A percentile compares a stretch with the other conserved stretches of the same genome.
phyloP scores from a whole-genome alignment of 73 alveolate genomes.

The Uronychia binucleata region DNA sequence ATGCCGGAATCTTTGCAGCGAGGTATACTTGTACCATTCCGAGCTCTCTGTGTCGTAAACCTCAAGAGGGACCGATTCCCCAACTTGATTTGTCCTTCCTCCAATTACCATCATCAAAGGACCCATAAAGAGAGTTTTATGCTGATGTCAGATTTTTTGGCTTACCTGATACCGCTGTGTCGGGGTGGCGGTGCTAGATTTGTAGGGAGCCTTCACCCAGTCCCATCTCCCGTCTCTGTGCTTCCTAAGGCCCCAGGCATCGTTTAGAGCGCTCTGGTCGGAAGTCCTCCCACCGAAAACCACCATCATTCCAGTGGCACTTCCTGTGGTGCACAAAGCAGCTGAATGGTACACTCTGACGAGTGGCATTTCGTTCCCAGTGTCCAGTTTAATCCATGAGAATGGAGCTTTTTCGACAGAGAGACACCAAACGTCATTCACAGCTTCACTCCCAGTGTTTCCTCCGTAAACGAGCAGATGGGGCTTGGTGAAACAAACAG shows the following conservation, averaged over 20 bases:
- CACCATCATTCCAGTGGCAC: slow-evolving; percentile 95
- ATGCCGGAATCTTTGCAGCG: slow-evolving; percentile 91
- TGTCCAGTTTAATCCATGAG: slow-evolving; percentile 91
- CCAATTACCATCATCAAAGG: slow-evolving; percentile 91
- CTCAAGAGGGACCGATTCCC: slow-evolving; percentile 88
- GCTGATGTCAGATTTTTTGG: slow-evolving; percentile 39
- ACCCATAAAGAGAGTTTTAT: slow-evolving; percentile 84
- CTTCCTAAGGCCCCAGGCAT: slow-evolving; percentile 96
- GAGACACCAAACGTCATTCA: slow-evolving; percentile 95
- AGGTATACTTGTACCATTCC: slow-evolving; percentile 90
- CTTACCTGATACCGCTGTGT: slow-evolving; percentile 77
- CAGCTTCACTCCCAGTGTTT: slow-evolving; percentile 93
- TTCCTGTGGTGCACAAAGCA: slow-evolving; percentile 87
- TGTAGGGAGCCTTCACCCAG: slow-evolving; percentile 96
- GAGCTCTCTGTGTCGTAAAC: slow-evolving; percentile 94
- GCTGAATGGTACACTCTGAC: slow-evolving; percentile 96
- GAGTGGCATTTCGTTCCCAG: slow-evolving; percentile 77
- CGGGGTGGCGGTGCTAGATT: slow-evolving; percentile 79
- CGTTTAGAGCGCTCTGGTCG: slow-evolving; percentile 87
- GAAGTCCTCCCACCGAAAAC: slow-evolving; percentile 95
- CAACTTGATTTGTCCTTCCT: slow-evolving; percentile 92
- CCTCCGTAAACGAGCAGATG: slow-evolving; percentile 95
- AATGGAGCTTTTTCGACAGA: slow-evolving; percentile 93
- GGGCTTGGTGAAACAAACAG: slow-evolving; percentile 91
- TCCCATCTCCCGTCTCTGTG: slow-evolving; percentile 98